These are phyloP conservation scores for Allium sativum DNA, from an alignment of 106 monocot species.

Conservation along the genomic window DNA sequence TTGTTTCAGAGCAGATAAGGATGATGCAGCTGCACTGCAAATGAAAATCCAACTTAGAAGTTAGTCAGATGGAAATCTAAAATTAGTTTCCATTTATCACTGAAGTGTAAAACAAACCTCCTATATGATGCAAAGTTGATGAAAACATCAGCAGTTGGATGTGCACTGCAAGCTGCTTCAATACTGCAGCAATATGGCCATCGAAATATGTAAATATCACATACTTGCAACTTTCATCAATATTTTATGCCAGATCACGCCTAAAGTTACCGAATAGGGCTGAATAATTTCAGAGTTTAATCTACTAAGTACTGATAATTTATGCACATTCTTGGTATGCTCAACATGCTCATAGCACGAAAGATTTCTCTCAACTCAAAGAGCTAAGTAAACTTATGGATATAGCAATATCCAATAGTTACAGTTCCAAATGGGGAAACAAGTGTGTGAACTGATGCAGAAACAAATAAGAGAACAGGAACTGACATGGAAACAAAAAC, in stretches of 20 bases:
- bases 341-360: too few species aligned
- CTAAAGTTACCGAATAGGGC: not conserved
- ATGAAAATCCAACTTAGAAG: not conserved
- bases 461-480: not conserved
- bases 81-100: not conserved
- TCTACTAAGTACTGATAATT: too few species aligned
- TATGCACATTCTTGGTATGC: too few species aligned
- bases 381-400: not conserved
- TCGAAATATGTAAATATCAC: constrained; percentile 2
- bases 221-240: not conserved
- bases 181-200: constrained; percentile 32
- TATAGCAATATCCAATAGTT: too few species aligned
- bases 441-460: not conserved
- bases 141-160: constrained; percentile 91
- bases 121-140: constrained; percentile 78
- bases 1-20: constrained; percentile 55
- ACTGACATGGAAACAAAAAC: too few species aligned
- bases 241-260: not conserved
- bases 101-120: constrained; percentile 26
- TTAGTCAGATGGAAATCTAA: not conserved
- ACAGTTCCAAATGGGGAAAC: too few species aligned
- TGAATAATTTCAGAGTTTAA: not conserved
- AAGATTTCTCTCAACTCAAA: not conserved
- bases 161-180: constrained; percentile 76
- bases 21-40: constrained; percentile 58